These are phyloP conservation scores for Xylariaceae sp. DNA, from an alignment of 2,329 filamentous ascomycete genomes.

Conservation along the genomic window DNA sequence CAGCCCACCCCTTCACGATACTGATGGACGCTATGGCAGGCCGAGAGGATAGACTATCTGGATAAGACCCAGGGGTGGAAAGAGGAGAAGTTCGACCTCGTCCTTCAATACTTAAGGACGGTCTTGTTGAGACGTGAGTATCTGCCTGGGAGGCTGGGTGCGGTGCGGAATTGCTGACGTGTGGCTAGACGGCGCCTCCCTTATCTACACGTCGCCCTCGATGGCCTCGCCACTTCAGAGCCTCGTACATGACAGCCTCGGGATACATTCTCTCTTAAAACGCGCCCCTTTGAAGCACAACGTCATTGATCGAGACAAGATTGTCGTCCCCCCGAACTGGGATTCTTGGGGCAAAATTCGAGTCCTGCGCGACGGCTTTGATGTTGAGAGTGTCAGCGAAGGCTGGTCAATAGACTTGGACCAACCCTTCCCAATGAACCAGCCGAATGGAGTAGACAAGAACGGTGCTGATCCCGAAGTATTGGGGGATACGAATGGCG, in stretches of 20 bases:
- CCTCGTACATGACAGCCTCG: slow-evolving; percentile 76
- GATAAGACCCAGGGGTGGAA: slow-evolving; percentile 90
- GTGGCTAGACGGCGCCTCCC: slow-evolving; percentile 64
- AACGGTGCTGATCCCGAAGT: slow-evolving; percentile 19
- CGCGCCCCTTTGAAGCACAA: slow-evolving; percentile 77
- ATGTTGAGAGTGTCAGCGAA: slow-evolving; percentile 77
- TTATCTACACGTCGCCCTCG: slow-evolving; percentile 77
- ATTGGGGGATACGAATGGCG: slow-evolving; percentile 20
- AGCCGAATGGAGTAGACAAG: slow-evolving; percentile 16
- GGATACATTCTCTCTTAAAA: slow-evolving; percentile 76
- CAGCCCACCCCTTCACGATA: too few relatives aligned
- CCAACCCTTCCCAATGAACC: slow-evolving; percentile 35
- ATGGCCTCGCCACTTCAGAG: slow-evolving; percentile 69
- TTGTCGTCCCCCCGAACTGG: slow-evolving; percentile 93
- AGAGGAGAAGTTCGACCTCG: slow-evolving; percentile 93
- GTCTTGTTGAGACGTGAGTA: slow-evolving; percentile 73
- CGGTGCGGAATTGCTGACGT: not conserved
- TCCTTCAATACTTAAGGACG: slow-evolving; percentile 87
- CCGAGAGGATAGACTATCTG: slow-evolving; percentile 82
- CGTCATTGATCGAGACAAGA: slow-evolving; percentile 88
- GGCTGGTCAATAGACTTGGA: slow-evolving; percentile 84
- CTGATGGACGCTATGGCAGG: slow-evolving; percentile 35
- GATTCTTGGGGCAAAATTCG: slow-evolving; percentile 98
- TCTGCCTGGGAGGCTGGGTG: not conserved
- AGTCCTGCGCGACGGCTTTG: slow-evolving; percentile 83